These are phyloP conservation scores for Boeremia lycopersici DNA, from an alignment of 2,329 filamentous ascomycete species.

Conservation along the genomic window DNA sequence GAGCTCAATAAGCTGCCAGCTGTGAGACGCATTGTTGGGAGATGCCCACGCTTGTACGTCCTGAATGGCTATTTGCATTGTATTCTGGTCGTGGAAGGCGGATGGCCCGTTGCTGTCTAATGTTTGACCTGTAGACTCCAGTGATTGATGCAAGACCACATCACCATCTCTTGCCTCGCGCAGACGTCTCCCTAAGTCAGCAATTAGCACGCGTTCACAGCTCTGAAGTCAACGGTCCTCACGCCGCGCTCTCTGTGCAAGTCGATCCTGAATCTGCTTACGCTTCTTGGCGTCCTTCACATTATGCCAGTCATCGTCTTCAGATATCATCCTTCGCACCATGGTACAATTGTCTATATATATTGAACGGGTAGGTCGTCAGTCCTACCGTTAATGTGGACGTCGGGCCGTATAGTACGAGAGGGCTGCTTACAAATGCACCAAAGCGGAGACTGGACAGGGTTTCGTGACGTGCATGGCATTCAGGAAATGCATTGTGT, in stretches of 20 bases:
- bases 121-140: background rate
- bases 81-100: constrained; percentile 28
- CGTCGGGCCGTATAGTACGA: no score
- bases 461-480: background rate
- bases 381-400: background rate
- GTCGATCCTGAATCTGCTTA: constrained; percentile 50
- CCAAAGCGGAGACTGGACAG: background rate
- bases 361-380: background rate
- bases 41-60: background rate
- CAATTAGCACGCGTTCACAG: background rate
- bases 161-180: background rate
- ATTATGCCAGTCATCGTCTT: constrained; percentile 42
- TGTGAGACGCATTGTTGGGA: background rate
- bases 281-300: constrained; percentile 46
- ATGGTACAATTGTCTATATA: background rate
- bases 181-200: background rate
- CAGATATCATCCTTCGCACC: constrained; percentile 29
- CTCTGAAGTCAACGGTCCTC: constrained; percentile 4
- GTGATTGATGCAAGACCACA: no score
- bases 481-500: background rate
- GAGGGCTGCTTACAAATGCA: constrained; percentile 5
- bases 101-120: constrained; percentile 22
- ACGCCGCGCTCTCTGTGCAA: constrained; percentile 49
- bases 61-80: constrained; percentile 1
- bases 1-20: background rate